Conservation (phyloP, 1,284 basidiomycete species). For the Ustilago crameri region DNA sequence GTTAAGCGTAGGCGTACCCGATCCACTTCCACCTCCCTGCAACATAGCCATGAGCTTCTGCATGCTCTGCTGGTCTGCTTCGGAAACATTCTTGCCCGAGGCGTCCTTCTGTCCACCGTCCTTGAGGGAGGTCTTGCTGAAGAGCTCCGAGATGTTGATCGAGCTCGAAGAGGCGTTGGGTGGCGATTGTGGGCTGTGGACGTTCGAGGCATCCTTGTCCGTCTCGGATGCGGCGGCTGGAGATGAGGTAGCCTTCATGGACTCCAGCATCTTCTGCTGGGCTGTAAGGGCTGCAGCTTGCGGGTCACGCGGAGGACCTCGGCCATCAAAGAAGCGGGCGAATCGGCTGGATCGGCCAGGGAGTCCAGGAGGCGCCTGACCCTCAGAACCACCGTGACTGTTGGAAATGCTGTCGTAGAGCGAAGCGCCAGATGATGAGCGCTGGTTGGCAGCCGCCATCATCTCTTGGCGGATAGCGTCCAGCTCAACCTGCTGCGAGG, state of each 20-base stretch:
- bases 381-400: slow-evolving; percentile 37
- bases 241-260: slow-evolving; percentile 19
- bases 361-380: slow-evolving; percentile 44
- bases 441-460: slow-evolving; percentile 45
- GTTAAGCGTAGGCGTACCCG: slow-evolving; percentile 22
- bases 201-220: slow-evolving; percentile 15
- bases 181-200: slow-evolving; percentile 25
- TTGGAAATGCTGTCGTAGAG: slow-evolving; percentile 54
- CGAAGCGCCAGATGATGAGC: slow-evolving; percentile 36
- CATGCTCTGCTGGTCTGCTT: slow-evolving; percentile 65
- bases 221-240: slow-evolving; percentile 2
- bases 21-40: slow-evolving; percentile 37
- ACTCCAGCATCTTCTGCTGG: slow-evolving; percentile 50
- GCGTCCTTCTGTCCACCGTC: slow-evolving; percentile 28
- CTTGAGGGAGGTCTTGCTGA: slow-evolving; percentile 38
- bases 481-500: slow-evolving; percentile 31
- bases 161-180: slow-evolving; percentile 30
- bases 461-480: slow-evolving; percentile 45
- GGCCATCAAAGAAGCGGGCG: slow-evolving; percentile 63
- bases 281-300: slow-evolving; percentile 60
- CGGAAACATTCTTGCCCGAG: slow-evolving; percentile 44
- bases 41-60: slow-evolving; percentile 67
- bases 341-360: slow-evolving; percentile 66
- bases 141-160: slow-evolving; percentile 50
- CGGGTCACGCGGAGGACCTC: slow-evolving; percentile 45